Percentiles rank a stretch among this genome's conserved stretches.
Evolutionary conservation across 176 grass and related monocot species (phyloP).

Genomic region (Carex littledalei): DNA sequence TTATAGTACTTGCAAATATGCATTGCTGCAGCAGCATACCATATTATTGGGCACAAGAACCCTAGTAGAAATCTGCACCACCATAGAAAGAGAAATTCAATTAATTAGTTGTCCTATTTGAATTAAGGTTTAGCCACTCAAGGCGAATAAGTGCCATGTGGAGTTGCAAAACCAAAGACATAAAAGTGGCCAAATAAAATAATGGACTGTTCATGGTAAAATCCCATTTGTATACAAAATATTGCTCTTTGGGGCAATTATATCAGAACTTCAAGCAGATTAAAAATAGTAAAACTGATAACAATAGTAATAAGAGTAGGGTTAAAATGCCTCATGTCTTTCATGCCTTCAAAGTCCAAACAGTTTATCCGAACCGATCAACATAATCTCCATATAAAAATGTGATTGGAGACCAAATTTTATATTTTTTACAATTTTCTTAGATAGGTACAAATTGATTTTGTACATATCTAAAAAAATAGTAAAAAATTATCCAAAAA

Average conservation of each 20-base stretch:
- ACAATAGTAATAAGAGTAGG: not conserved
- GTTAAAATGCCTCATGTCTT: no score
- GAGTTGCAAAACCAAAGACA: not conserved
- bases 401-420: no score
- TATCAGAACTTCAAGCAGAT: not conserved
- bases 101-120: not conserved
- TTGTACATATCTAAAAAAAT: no score
- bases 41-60: constrained; percentile 82
- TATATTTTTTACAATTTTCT: no score
- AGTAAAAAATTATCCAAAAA: no score
- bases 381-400: no score
- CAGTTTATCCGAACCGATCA: no score
- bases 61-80: constrained; percentile 92
- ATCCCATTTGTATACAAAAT: not conserved
- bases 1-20: constrained; percentile 78
- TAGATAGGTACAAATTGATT: no score
- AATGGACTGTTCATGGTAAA: not conserved
- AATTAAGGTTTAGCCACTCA: not conserved
- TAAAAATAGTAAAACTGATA: not conserved
- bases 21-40: constrained; percentile 65
- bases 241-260: not conserved
- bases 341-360: no score
- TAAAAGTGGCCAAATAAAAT: not conserved
- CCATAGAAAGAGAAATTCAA: not conserved
- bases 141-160: not conserved